Evolutionary conservation across 805 yeast genomes (phyloP), one percentile per base, ranked within the genome.

Genomic region (Candida golubevii): DNA sequence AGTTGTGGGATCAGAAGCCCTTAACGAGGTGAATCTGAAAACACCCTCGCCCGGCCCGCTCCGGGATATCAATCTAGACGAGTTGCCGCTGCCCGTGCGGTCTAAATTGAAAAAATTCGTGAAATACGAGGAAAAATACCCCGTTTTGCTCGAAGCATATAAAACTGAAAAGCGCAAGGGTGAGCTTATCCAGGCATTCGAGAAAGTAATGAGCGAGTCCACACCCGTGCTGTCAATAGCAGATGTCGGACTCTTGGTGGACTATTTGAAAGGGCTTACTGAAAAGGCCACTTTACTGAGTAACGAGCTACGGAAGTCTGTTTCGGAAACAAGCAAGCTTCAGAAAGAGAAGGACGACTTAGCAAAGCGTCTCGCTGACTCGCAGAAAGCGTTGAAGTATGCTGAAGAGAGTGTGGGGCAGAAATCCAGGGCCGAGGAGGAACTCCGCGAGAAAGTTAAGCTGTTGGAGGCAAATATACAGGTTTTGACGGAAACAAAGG

Each of bases 81-180:
- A 72, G 2, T 59, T 85, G 30, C 79, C 88, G 0, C 74, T 76
- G 2, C 79, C 76, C 5, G 64, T 88, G 13, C 75, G 77, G 47
- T 65, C 80, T 6, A 85, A 83, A 56, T 63, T 89, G 62, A 75
- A 75, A 44, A 90, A 88, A 66, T 87, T 85, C 57, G 79, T 75
- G 45, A 89, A 88, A 61, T 91, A 90, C 62, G 98, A 91, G 61
- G 85, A 84, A 40, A 89, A 88, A 61, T 91, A 93, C 59, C 99
- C 99, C 0, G 67, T 80, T 35, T 69, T 91, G 12, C 73, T 89
- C 40, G 84, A 84, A 36, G 97, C 98, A 0, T 93, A 88, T 66
- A 86, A 88, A 58, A 68, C 74, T 1, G 97, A 90, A 61, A 88
- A 85, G 66, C 70, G 75, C 39, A 85, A 82, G 54, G 68, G 75